Conservation (phyloP, 139 green algal genomes). For the Asterochloris erici region DNA sequence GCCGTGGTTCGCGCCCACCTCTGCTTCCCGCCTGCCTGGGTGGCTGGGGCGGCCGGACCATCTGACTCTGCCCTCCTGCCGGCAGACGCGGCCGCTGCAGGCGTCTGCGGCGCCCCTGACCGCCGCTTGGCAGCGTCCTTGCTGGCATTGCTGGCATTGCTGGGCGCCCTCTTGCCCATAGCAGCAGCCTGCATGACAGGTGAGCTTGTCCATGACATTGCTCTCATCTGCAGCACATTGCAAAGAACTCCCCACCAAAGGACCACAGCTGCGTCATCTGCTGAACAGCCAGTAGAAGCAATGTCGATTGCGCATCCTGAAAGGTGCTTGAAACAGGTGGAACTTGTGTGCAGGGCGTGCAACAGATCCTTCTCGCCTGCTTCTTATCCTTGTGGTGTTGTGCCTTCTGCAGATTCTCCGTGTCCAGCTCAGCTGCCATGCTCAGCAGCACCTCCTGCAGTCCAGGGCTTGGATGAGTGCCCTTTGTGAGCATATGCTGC, state of each 20-base stretch:
- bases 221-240: neutral
- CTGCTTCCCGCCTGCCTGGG: too few species aligned
- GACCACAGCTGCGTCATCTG: neutral
- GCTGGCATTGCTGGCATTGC: slow-evolving; percentile 14
- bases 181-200: neutral
- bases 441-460: slow-evolving; percentile 6
- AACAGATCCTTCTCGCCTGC: neutral
- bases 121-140: neutral
- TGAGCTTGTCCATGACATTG: neutral
- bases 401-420: slow-evolving; percentile 5
- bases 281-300: neutral
- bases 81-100: neutral
- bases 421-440: slow-evolving; percentile 10
- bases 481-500: too few species aligned
- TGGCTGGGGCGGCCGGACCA: too few species aligned
- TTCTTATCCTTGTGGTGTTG: slow-evolving; percentile 17
- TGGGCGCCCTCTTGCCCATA: slow-evolving; percentile 13
- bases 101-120: too few species aligned
- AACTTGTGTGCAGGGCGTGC: neutral
- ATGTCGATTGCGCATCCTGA: too few species aligned
- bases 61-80: neutral
- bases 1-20: too few species aligned
- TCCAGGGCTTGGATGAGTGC: neutral
- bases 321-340: neutral
- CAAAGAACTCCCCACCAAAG: neutral